Evolutionary conservation across 768 basidiomycete species (phyloP).

Genomic region (Amanita rubescens): DNA sequence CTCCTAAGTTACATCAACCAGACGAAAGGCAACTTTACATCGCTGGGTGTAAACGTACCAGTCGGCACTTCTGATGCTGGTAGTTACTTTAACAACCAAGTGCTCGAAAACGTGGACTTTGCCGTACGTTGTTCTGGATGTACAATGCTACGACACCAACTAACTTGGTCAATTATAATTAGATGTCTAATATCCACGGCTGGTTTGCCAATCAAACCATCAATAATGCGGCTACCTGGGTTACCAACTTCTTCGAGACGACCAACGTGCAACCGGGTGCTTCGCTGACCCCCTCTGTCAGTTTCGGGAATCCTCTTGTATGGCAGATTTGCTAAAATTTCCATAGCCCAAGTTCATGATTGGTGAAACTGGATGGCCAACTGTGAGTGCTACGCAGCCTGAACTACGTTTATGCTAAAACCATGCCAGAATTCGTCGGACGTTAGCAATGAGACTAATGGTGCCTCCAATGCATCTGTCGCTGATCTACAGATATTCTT

Average conservation of each 20-base stretch:
- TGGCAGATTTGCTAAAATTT: not conserved
- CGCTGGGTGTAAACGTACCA: conserved; percentile 46
- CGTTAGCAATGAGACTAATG: conserved; percentile 50
- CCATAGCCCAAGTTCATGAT: conserved; percentile 70
- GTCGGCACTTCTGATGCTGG: conserved; percentile 87
- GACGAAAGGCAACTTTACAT: conserved; percentile 46
- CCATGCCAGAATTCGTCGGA: conserved; percentile 48
- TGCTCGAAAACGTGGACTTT: conserved; percentile 58
- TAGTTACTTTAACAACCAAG: conserved; percentile 65
- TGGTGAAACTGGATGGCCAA: conserved; percentile 84
- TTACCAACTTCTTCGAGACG: conserved; percentile 64
- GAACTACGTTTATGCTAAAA: not conserved
- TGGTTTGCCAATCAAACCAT: conserved; percentile 84
- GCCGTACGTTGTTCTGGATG: conserved; percentile 38
- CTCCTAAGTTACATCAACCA: conserved; percentile 61
- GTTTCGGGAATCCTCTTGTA: not conserved
- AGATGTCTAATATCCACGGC: conserved; percentile 90
- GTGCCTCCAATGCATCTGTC: conserved; percentile 54
- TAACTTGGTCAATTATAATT: not conserved
- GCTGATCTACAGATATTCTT: conserved; percentile 61
- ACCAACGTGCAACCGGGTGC: conserved; percentile 57
- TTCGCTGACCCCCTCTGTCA: conserved; percentile 50
- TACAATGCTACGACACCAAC: not conserved
- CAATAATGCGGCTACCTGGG: conserved; percentile 76
- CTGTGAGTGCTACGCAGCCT: conserved; percentile 34